phyloP scores from a whole-genome alignment of 768 basidiomycete species.

The Boletus reticulatus region DNA sequence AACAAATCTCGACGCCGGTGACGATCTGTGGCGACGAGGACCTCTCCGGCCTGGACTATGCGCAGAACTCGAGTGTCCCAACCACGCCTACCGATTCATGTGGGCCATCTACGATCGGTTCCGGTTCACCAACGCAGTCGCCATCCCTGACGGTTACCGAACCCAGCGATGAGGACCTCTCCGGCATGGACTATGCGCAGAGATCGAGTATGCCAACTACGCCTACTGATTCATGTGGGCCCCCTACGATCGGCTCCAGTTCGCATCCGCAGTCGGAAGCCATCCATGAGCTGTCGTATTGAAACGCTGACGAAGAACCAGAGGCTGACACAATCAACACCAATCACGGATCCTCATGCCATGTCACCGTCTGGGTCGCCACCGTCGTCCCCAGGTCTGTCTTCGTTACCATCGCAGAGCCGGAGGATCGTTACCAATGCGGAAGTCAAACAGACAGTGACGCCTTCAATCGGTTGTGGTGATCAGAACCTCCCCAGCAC shows the following conservation, averaged over 20 bases:
- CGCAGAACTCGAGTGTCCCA: no score
- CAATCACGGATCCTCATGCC: background rate
- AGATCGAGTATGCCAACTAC: background rate
- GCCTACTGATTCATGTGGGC: background rate
- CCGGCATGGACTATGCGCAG: no score
- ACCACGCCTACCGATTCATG: background rate
- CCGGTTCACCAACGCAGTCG: background rate
- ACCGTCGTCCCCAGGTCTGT: background rate
- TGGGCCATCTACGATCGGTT: background rate
- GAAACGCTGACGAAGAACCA: background rate
- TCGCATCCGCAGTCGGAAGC: background rate
- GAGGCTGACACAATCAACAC: background rate
- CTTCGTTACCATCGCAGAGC: slow-evolving; percentile 7
- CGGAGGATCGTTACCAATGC: background rate
- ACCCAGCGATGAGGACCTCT: background rate
- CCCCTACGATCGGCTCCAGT: background rate
- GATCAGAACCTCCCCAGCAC: background rate
- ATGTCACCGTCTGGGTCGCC: background rate
- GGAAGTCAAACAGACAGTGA: background rate
- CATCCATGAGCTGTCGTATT: background rate
- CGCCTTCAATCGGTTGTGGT: background rate
- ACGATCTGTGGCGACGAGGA: background rate
- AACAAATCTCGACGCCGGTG: background rate
- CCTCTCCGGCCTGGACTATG: no score
- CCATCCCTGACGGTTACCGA: background rate